Percentiles rank a stretch among this genome's conserved stretches.
Conservation (phyloP, 495 filamentous ascomycete species). For the Lepraria neglecta region DNA sequence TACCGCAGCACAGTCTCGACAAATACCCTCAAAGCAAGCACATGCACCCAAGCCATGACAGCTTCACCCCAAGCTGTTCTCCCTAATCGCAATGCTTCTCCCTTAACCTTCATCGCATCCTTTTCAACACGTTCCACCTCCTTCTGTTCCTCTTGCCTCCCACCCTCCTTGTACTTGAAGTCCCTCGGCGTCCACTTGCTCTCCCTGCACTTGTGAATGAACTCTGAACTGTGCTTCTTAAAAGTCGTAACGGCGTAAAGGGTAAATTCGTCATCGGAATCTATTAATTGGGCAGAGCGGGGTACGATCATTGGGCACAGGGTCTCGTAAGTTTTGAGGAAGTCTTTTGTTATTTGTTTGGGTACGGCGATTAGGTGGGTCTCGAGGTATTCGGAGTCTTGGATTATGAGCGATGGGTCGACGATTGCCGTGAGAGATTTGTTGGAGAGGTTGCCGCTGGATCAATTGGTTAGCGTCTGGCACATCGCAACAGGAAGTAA, state of each 20-base stretch:
- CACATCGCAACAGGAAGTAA: not conserved
- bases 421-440: constrained; percentile 87
- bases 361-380: constrained; percentile 90
- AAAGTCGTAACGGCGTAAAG: constrained; percentile 87
- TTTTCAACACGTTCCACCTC: constrained; percentile 73
- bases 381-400: constrained; percentile 91
- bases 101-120: constrained; percentile 82
- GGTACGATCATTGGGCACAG: constrained; percentile 81
- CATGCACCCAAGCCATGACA: constrained; percentile 92
- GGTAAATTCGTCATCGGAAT: constrained; percentile 78
- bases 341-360: constrained; percentile 69
- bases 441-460: constrained; percentile 86
- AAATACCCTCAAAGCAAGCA: constrained; percentile 84
- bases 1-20: constrained; percentile 95
- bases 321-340: constrained; percentile 81
- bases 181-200: constrained; percentile 91
- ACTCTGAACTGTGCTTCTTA: constrained; percentile 81
- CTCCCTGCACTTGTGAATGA: constrained; percentile 81
- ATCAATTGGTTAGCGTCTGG: constrained; percentile 22
- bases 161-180: constrained; percentile 85
- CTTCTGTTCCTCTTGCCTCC: constrained; percentile 75
- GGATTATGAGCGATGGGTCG: constrained; percentile 67
- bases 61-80: constrained; percentile 87
- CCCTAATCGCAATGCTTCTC: constrained; percentile 79
- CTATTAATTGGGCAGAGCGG: constrained; percentile 69